Base-by-base conservation (phyloP, 495 filamentous ascomycete genomes). In the Glonium stellatum region DNA sequence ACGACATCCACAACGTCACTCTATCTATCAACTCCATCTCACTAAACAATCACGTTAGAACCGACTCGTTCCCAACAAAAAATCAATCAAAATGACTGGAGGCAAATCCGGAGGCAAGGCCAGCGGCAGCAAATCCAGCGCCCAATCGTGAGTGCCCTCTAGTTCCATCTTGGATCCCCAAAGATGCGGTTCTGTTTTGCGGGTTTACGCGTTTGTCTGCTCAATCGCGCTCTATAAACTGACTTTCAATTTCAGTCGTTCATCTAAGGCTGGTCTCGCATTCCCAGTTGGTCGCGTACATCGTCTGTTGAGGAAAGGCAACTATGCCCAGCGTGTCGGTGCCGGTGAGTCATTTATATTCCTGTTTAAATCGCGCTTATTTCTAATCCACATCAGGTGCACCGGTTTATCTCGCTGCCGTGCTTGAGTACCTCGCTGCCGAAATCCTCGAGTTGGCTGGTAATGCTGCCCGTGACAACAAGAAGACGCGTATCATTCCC, bases 401-500 rank as follows among this genome's bases (percentile, higher is more conserved):
- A 68, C 93, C 93, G 65, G 93, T 98, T 72, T 98, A 98, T 73
- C 87, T 98, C 66, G 93, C 93, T 65, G 93, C 93, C 55, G 93
- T 98, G 39, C 90, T 98, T 41, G 93, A 98, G 81, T 98, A 98
- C 71, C 88, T 98, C 58, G 92, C 93, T 62, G 93, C 93, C 62
- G 93, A 98, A 78, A 97, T 98, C 61, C 91, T 98, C 73, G 93
- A 98, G 79, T 81, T 98, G 78, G 93, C 93, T 74, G 93, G 93
- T 70, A 98, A 98, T 75, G 93, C 93, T 66, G 93, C 93, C 59
- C 92, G 93, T 73, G 93, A 98, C 79, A 97, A 97, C 87, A 98
- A 98, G 90, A 97, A 97, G 86, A 98, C 92, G 62, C 90, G 93
- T 88, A 98, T 98, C 82, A 98, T 97, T 67, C 93, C 93, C 64